Evolutionary conservation across 108 stramenopile species (phyloP).

Genomic region (Fragilariopsis cylindrus): DNA sequence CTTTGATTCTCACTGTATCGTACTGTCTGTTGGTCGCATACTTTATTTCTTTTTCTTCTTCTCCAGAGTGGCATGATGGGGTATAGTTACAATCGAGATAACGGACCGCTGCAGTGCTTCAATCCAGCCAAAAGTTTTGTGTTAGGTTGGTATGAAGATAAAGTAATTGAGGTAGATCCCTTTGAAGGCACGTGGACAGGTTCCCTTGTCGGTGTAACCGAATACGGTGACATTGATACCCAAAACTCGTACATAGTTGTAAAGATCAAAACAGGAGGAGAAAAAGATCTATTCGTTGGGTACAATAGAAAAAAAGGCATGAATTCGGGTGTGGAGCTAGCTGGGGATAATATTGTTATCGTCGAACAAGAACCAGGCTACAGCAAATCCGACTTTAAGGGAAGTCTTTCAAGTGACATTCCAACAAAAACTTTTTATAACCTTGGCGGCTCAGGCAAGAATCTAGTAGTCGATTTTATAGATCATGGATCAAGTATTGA

Average conservation of each 20-base stretch:
- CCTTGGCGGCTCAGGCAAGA: neutral
- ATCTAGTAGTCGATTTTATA: conserved; percentile 7
- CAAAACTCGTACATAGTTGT: conserved; percentile 14
- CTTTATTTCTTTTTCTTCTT: neutral
- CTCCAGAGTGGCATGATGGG: conserved; percentile 40
- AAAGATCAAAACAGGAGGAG: neutral
- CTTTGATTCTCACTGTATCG: neutral
- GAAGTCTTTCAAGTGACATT: neutral
- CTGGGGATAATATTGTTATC: conserved; percentile 35
- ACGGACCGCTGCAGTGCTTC: conserved; percentile 59
- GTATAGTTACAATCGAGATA: conserved; percentile 39
- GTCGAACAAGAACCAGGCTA: neutral
- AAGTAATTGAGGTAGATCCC: conserved; percentile 9
- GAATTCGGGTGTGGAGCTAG: conserved; percentile 42
- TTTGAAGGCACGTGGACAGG: conserved; percentile 10
- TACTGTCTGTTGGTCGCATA: neutral
- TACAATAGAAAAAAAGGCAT: conserved; percentile 41
- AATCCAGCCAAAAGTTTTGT: conserved; percentile 57
- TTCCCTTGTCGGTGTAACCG: conserved; percentile 16
- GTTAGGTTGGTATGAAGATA: conserved; percentile 49
- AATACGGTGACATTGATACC: conserved; percentile 9
- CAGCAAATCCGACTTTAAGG: conserved; percentile 5
- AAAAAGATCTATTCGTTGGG: conserved; percentile 22
- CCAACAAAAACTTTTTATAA: conserved; percentile 1
- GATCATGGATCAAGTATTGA: neutral